phyloP scores from a whole-genome alignment of 228 moss, liverwort and hornwort species.

The Sphagnum magellanicum region DNA sequence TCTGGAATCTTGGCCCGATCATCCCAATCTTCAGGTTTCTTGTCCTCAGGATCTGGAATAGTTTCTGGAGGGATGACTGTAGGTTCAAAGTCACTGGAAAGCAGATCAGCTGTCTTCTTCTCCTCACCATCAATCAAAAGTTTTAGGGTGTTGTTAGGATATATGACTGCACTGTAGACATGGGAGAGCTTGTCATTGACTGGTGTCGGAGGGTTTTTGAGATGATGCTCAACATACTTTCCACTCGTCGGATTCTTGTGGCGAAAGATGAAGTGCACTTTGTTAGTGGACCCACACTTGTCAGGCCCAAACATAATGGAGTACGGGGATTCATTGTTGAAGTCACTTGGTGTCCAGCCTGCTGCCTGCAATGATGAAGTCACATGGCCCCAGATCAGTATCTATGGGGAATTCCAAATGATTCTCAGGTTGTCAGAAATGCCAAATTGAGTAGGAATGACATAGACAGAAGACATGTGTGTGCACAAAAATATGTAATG shows the following conservation, averaged over 20 bases:
- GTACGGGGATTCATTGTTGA: conserved; percentile 90
- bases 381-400: no score
- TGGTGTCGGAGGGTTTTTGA: conserved; percentile 58
- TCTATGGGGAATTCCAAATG: no score
- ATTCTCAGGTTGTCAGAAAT: no score
- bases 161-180: conserved; percentile 86
- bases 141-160: conserved; percentile 71
- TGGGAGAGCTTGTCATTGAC: conserved; percentile 67
- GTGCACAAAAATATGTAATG: no score
- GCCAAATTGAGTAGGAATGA: no score
- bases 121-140: conserved; percentile 88
- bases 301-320: conserved; percentile 99
- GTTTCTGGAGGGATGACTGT: conserved; percentile 77
- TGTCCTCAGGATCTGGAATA: conserved; percentile 87
- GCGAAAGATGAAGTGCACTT: conserved; percentile 95
- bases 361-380: conserved; percentile 38
- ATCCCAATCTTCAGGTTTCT: conserved; percentile 96
- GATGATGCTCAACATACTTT: conserved; percentile 81
- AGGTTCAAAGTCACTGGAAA: conserved; percentile 81
- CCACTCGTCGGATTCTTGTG: conserved; percentile 83
- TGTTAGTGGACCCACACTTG: conserved; percentile 90
- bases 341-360: conserved; percentile 93
- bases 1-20: conserved; percentile 82
- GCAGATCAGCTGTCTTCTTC: conserved; percentile 68
- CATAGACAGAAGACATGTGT: no score